A percentile compares a stretch with the other conserved stretches of the same genome.
phyloP scores from a whole-genome alignment of 768 basidiomycete genomes.

The Tulasnella sp. region DNA sequence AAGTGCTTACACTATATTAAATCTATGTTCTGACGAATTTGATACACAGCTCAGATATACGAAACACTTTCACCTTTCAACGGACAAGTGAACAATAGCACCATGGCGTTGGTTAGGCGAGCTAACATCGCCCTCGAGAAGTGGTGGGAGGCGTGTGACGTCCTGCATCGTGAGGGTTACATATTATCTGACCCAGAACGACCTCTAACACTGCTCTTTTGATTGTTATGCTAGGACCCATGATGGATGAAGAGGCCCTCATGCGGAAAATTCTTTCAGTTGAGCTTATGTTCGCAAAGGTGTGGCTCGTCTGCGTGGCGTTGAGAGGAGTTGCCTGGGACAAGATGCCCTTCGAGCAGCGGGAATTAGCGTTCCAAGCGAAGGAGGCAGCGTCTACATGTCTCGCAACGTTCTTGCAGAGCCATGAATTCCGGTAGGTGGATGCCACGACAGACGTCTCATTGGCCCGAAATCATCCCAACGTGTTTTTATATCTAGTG shows the following conservation, averaged over 20 bases:
- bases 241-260: constrained; percentile 76
- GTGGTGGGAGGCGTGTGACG: constrained; percentile 86
- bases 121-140: constrained; percentile 79
- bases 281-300: constrained; percentile 84
- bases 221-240: constrained; percentile 38
- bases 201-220: background rate
- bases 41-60: constrained; percentile 69
- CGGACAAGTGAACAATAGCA: constrained; percentile 75
- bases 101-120: constrained; percentile 75
- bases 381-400: constrained; percentile 86
- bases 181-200: constrained; percentile 1
- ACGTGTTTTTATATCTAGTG: constrained; percentile 34
- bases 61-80: constrained; percentile 79
- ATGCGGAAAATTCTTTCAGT: constrained; percentile 78
- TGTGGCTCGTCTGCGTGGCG: constrained; percentile 91
- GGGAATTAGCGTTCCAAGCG: constrained; percentile 89
- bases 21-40: background rate
- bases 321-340: constrained; percentile 90
- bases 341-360: constrained; percentile 90
- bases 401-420: constrained; percentile 71
- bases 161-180: constrained; percentile 53
- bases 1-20: background rate
- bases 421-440: constrained; percentile 62
- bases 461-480: background rate
- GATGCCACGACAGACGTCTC: background rate